phyloP scores from a whole-genome alignment of 306 rosid genomes.

The Cicer judaicum region DNA sequence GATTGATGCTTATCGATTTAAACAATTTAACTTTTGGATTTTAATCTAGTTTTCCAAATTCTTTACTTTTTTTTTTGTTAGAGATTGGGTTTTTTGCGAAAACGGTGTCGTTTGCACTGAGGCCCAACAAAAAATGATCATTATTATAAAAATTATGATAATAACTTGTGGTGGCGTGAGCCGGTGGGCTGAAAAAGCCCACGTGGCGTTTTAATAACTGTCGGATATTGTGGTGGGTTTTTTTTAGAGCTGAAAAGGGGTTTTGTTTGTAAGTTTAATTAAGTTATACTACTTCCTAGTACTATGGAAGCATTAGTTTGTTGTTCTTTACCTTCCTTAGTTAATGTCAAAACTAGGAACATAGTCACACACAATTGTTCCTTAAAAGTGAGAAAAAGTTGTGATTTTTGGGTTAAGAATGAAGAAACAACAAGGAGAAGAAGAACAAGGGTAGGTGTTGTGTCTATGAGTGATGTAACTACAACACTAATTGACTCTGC shows the following conservation, averaged over 20 bases:
- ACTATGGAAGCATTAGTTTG: slow-evolving; percentile 57
- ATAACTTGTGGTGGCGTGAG: slow-evolving; percentile 48
- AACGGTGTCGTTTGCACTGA: too few relatives aligned
- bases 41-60: too few relatives aligned
- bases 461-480: slow-evolving; percentile 44
- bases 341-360: slow-evolving; percentile 34
- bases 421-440: slow-evolving; percentile 4
- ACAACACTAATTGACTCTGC: slow-evolving; percentile 44
- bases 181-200: slow-evolving; percentile 29
- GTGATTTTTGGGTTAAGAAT: slow-evolving; percentile 22
- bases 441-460: slow-evolving; percentile 33
- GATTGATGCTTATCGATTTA: too few relatives aligned
- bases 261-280: neutral
- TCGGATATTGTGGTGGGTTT: neutral
- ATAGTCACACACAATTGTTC: neutral
- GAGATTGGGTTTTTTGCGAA: too few relatives aligned
- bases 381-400: neutral
- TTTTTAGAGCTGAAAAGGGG: neutral
- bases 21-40: too few relatives aligned
- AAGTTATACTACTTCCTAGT: too few relatives aligned
- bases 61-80: too few relatives aligned
- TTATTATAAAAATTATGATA: too few relatives aligned
- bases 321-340: slow-evolving; percentile 40
- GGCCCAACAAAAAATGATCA: too few relatives aligned
- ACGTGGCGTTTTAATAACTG: slow-evolving; percentile 51